phyloP scores from a whole-genome alignment of 805 yeast genomes.

The Wilhelminamyces savonicus region DNA sequence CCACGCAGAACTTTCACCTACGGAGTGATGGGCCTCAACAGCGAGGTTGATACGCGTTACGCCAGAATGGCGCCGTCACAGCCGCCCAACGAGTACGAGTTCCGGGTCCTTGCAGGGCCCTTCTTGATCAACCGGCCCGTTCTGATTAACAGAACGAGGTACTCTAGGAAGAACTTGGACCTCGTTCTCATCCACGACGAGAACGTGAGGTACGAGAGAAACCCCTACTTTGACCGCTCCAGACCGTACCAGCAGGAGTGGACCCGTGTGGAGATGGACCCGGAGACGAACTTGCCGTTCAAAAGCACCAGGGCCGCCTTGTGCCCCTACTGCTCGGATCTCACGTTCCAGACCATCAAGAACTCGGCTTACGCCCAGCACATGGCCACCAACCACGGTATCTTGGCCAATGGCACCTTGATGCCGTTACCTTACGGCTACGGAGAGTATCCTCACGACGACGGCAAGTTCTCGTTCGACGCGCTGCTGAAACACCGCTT shows the following conservation, averaged over 20 bases:
- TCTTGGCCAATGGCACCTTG: conserved; percentile 20
- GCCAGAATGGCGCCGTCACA: too few species aligned
- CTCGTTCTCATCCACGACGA: too few species aligned
- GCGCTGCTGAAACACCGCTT: too few species aligned
- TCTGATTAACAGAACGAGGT: too few species aligned
- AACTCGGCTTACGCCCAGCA: conserved; percentile 31
- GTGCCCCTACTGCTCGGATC: conserved; percentile 29
- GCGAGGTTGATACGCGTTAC: too few species aligned
- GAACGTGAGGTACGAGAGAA: conserved; percentile 7
- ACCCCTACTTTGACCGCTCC: conserved; percentile 5
- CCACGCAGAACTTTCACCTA: too few species aligned
- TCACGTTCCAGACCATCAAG: conserved; percentile 23
- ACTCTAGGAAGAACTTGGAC: too few species aligned
- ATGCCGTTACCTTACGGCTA: conserved; percentile 23
- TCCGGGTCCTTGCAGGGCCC: too few species aligned
- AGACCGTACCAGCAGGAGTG: conserved; percentile 15
- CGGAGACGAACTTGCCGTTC: conserved; percentile 4
- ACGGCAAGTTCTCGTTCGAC: too few species aligned
- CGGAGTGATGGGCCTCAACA: too few species aligned
- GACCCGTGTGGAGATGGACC: conserved; percentile 6
- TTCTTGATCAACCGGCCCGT: too few species aligned
- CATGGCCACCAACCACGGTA: conserved; percentile 27
- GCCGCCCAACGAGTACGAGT: too few species aligned
- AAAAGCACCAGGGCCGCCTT: conserved; percentile 23
- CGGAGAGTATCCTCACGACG: conserved; percentile 16